Evolutionary conservation across 495 filamentous ascomycete genomes (phyloP).

Genomic region (Annulohypoxylon maeteangense): DNA sequence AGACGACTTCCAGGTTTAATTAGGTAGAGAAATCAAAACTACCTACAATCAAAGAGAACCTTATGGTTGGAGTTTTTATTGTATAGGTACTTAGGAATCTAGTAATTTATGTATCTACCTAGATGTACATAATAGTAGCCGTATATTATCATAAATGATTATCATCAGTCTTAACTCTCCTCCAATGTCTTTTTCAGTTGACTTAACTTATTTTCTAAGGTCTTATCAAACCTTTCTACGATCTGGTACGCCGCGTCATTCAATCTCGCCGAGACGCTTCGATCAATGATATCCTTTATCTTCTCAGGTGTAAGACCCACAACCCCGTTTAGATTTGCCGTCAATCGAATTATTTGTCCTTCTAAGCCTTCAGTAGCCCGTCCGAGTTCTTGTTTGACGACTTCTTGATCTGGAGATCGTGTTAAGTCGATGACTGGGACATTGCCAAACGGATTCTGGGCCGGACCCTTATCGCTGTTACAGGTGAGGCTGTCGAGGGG

Average conservation of each 20-base stretch:
- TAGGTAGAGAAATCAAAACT: too few relatives aligned
- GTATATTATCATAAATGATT: neutral
- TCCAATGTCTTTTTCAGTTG: neutral
- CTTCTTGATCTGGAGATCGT: neutral
- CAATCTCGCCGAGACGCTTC: neutral
- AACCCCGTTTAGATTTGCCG: conserved; percentile 5
- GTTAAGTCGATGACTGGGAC: conserved; percentile 17
- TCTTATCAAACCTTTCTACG: neutral
- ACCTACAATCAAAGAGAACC: too few relatives aligned
- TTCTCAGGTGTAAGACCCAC: neutral
- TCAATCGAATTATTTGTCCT: neutral
- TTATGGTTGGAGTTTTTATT: too few relatives aligned
- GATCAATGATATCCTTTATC: conserved; percentile 5
- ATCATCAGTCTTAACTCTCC: neutral
- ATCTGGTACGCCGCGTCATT: neutral
- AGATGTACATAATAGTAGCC: too few relatives aligned
- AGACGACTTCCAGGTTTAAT: too few relatives aligned
- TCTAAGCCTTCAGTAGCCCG: neutral
- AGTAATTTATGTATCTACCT: too few relatives aligned
- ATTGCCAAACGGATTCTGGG: neutral
- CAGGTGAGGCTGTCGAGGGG: neutral
- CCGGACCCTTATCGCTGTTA: neutral
- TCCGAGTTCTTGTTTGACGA: neutral
- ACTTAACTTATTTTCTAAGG: neutral
- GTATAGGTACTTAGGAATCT: too few relatives aligned